These are phyloP conservation scores for Mycena galopus DNA, from an alignment of 768 basidiomycete species.

Conservation along the genomic window DNA sequence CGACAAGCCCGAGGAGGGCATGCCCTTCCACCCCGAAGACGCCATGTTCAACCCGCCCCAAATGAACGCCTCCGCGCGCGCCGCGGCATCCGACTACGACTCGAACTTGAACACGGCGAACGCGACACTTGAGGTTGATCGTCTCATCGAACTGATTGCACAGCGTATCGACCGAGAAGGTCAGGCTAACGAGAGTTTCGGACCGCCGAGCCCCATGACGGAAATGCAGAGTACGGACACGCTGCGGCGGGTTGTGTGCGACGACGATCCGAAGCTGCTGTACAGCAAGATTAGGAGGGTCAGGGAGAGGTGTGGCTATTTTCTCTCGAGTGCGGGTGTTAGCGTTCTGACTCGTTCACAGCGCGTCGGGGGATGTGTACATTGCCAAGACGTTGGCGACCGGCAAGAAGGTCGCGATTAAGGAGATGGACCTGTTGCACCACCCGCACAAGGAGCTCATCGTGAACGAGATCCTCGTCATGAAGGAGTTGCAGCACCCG, in stretches of 20 bases:
- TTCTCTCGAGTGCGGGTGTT: too few species aligned
- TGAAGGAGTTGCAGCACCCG: conserved; percentile 98
- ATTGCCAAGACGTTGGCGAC: conserved; percentile 91
- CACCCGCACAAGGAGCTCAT: conserved; percentile 98
- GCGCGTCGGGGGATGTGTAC: conserved; percentile 97
- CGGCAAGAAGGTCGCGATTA: conserved; percentile 94
- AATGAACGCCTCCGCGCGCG: too few species aligned
- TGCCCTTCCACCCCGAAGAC: too few species aligned
- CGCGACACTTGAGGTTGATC: too few species aligned
- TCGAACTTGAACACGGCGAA: too few species aligned
- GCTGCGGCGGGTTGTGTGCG: conserved; percentile 86
- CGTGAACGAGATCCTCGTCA: conserved; percentile 97
- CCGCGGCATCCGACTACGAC: too few species aligned
- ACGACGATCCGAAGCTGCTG: conserved; percentile 88
- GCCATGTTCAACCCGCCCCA: too few species aligned
- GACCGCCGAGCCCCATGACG: not conserved
- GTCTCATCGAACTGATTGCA: too few species aligned
- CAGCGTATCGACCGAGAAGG: too few species aligned
- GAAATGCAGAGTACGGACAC: conserved; percentile 93
- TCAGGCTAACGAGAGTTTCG: too few species aligned
- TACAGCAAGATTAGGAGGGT: conserved; percentile 99
- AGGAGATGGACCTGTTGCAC: conserved; percentile 96
- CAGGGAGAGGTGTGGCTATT: conserved; percentile 69
- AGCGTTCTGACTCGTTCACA: conserved; percentile 45
- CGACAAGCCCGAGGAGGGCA: too few species aligned